These are phyloP conservation scores for Botrytis sinoallii DNA, from an alignment of 2,329 filamentous ascomycete species.

Conservation along the genomic window DNA sequence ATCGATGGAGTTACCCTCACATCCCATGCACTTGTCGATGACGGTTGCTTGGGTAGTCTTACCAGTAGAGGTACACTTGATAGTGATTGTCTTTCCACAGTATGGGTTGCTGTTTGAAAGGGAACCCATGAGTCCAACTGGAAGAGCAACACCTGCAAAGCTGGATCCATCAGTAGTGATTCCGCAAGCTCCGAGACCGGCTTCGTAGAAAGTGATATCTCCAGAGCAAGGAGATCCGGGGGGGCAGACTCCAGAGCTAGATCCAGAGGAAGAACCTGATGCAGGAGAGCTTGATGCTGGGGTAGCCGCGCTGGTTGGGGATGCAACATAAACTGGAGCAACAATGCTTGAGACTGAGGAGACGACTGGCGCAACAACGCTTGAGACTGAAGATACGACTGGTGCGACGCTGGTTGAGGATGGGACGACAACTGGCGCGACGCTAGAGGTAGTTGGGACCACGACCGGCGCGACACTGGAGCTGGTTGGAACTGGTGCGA, in stretches of 20 bases:
- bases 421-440: conserved; percentile 21
- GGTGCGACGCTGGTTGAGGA: conserved; percentile 27
- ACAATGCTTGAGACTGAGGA: not conserved
- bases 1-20: conserved; percentile 55
- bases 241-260: conserved; percentile 32
- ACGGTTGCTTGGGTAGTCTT: conserved; percentile 57
- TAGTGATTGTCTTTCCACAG: conserved; percentile 67
- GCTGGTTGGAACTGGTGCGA: conserved; percentile 16
- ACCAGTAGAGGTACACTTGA: conserved; percentile 61
- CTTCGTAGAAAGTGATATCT: conserved; percentile 71
- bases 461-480: conserved; percentile 24
- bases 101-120: conserved; percentile 65
- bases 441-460: conserved; percentile 28
- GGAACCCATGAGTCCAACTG: conserved; percentile 59
- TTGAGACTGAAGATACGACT: conserved; percentile 24
- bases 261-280: conserved; percentile 25
- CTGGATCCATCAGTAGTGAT: conserved; percentile 53
- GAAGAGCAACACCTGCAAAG: conserved; percentile 67
- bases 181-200: conserved; percentile 69
- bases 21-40: conserved; percentile 75
- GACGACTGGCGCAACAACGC: conserved; percentile 22
- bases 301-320: conserved; percentile 19
- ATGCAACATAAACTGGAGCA: conserved; percentile 20
- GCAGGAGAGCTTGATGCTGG: conserved; percentile 18
- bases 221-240: conserved; percentile 48